These are phyloP conservation scores for Massospora cicadina DNA, from an alignment of 371 early-diverging fungal species.

Conservation along the genomic window DNA sequence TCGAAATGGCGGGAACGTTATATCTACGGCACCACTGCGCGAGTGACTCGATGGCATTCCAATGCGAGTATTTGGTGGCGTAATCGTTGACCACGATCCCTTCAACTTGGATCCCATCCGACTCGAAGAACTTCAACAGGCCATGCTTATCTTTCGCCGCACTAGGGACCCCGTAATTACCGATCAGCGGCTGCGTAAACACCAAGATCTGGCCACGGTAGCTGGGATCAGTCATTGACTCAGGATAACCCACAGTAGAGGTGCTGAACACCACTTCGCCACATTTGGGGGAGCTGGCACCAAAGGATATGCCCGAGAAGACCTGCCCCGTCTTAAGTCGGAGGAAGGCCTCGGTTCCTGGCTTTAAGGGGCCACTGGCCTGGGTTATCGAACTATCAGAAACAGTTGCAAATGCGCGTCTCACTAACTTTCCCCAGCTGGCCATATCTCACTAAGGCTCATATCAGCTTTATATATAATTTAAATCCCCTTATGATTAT, in stretches of 20 bases:
- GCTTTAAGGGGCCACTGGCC: no score
- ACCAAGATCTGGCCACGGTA: conserved; percentile 69
- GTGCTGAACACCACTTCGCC: conserved; percentile 84
- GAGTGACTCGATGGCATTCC: conserved; percentile 72
- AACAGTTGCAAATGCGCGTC: no score
- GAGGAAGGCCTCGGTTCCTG: no score
- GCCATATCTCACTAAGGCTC: no score
- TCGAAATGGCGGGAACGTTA: conserved; percentile 76
- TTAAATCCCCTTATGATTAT: no score
- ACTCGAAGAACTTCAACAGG: conserved; percentile 71
- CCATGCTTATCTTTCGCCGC: conserved; percentile 60
- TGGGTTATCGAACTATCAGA: no score
- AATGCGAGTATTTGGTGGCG: conserved; percentile 74
- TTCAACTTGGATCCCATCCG: conserved; percentile 59
- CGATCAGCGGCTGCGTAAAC: conserved; percentile 59
- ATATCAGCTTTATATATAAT: no score
- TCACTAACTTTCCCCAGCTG: no score
- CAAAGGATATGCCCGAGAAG: conserved; percentile 59
- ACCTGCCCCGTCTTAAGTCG: conserved; percentile 52
- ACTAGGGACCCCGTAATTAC: conserved; percentile 82
- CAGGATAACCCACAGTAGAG: conserved; percentile 82
- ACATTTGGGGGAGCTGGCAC: conserved; percentile 31
- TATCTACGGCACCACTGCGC: conserved; percentile 73
- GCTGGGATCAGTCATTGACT: conserved; percentile 76
- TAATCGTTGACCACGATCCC: conserved; percentile 82